Evolutionary conservation across 2,329 filamentous ascomycete genomes (phyloP), one percentile per base, ranked within the genome.

Genomic region (Nannizzia gypsea): DNA sequence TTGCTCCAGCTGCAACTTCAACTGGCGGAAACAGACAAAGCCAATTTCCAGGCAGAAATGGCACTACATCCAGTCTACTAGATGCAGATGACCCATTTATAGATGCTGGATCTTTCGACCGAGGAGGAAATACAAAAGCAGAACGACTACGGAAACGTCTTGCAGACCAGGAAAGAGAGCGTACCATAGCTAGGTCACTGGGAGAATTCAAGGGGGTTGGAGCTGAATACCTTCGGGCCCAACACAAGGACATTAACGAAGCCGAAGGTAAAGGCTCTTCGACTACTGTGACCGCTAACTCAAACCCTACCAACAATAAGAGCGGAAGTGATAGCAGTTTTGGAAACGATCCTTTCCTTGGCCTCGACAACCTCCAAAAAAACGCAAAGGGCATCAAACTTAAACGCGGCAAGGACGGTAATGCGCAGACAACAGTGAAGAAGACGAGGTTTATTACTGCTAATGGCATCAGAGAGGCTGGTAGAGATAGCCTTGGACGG

Each of bases 371-470:
- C 34, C 64, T 61, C 6, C 66, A 70, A 38, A 69, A 70, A 48
- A 72, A 69, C 59, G 75, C 75, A 6, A 69, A 71, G 24, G 66
- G 70, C 50, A 71, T 77, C 31, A 70, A 72, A 17, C 64, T 77
- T 31, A 72, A 73, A 17, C 74, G 74, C 3, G 68, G 72, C 1
- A 70, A 67, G 64, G 28, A 24, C 13, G 22, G 15, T 15, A 34
- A 15, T 26, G 20, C 3, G 11, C 31, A 52, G 8, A 56, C 52
- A 61, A 71, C 70, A 62, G 64, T 78, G 68, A 68, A 89, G 74
- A 89, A 89, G 78, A 90, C 87, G 57, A 79, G 87, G n/a, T 90
- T 91, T 68, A 81, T 90, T 44, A 89, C 88, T 26, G 83, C 84
- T 46, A 88, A 86, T 70, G 88, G 88, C 0, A 90, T 91, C 63